Percentiles rank a stretch among this genome's conserved stretches.
Conservation (phyloP, 106 monocot species). For the Chionographis japonica region DNA sequence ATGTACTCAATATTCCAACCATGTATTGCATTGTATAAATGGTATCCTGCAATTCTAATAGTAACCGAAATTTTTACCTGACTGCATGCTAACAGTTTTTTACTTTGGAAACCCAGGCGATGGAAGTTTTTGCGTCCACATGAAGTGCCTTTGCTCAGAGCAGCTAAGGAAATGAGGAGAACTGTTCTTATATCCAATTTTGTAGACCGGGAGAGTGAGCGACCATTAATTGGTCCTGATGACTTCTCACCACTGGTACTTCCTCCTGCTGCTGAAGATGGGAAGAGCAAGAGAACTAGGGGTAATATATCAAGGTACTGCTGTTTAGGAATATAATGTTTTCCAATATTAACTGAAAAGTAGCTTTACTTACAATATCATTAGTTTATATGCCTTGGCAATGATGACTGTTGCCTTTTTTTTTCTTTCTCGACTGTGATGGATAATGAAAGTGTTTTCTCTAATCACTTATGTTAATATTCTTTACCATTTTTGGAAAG, state of each 20-base stretch:
- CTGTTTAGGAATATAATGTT: neutral
- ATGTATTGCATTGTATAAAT: slow-evolving; percentile 1
- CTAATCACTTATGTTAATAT: neutral
- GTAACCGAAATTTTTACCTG: neutral
- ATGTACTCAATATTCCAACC: too few species aligned
- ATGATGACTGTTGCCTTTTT: neutral
- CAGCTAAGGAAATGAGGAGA: slow-evolving; percentile 53
- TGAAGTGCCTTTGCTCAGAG: slow-evolving; percentile 52
- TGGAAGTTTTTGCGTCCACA: slow-evolving; percentile 79
- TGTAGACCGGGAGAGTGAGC: slow-evolving; percentile 74
- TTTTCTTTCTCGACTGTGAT: neutral
- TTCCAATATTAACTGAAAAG: neutral
- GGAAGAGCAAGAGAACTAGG: neutral
- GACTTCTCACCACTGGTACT: slow-evolving; percentile 51
- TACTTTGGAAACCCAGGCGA: slow-evolving; percentile 46
- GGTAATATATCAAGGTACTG: slow-evolving; percentile 40
- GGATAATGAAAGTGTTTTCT: slow-evolving; percentile 1
- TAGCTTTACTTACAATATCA: neutral
- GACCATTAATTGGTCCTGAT: slow-evolving; percentile 74
- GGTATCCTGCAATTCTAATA: neutral
- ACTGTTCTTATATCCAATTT: slow-evolving; percentile 84
- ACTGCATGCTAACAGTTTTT: neutral
- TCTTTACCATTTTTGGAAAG: too few species aligned
- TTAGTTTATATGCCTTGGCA: slow-evolving; percentile 1
- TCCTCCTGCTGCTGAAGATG: slow-evolving; percentile 12